Evolutionary conservation across 129 eudicot species (phyloP).

Genomic region (Artemisia argyi): DNA sequence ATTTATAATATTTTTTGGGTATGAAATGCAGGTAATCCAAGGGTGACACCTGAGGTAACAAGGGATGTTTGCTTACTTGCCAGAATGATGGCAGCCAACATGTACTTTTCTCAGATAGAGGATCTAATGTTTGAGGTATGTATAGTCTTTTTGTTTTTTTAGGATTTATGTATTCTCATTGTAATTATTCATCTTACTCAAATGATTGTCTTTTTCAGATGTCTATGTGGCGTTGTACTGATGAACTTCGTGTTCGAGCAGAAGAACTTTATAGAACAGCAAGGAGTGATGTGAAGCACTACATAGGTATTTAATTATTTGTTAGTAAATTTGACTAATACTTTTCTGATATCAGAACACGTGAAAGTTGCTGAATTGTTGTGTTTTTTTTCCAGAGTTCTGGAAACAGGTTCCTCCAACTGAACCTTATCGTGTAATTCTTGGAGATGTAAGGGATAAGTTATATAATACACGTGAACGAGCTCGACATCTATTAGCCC

Average conservation of each 20-base stretch:
- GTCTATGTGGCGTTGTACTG: constrained; percentile 99
- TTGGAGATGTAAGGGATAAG: constrained; percentile 95
- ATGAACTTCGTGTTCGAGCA: constrained; percentile 87
- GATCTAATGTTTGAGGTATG: constrained; percentile 97
- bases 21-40: constrained; percentile 70
- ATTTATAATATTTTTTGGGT: constrained; percentile 9
- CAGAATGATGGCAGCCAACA: constrained; percentile 98
- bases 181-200: constrained; percentile 14
- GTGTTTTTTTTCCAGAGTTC: constrained; percentile 58
- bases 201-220: constrained; percentile 40
- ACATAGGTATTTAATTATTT: constrained; percentile 59
- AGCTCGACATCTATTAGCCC: constrained; percentile 80
- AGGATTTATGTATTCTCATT: neutral
- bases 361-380: neutral
- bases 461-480: constrained; percentile 93
- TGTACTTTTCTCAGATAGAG: constrained; percentile 93
- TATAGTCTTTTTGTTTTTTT: neutral
- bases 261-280: constrained; percentile 71
- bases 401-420: constrained; percentile 90
- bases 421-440: constrained; percentile 96
- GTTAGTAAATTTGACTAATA: neutral
- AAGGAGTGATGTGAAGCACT: constrained; percentile 95
- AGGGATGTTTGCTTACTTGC: constrained; percentile 96
- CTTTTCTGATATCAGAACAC: neutral
- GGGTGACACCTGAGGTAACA: constrained; percentile 97